phyloP scores from a whole-genome alignment of 352 stramenopile species.

The Globisporangium iwayamae region DNA sequence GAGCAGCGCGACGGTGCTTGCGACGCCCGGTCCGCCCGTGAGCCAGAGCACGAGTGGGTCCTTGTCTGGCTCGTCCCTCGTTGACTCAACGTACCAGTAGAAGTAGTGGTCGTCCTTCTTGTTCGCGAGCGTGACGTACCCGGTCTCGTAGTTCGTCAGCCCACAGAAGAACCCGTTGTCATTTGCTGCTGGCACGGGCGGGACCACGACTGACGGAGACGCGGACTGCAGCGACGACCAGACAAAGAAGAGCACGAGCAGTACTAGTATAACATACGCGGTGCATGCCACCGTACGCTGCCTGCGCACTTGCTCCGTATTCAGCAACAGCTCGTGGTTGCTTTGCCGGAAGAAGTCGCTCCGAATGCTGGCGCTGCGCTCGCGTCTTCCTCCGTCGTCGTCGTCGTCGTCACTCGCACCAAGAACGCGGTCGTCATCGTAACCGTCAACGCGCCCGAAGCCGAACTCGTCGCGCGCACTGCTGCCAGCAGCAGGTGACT shows the following conservation, averaged over 20 bases:
- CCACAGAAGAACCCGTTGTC: conserved; percentile 28
- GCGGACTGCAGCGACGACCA: conserved; percentile 1
- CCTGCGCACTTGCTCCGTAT: background rate
- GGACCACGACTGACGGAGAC: no score
- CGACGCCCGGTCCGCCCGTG: conserved; percentile 40
- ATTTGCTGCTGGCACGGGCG: no score
- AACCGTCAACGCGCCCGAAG: background rate
- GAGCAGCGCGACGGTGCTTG: conserved; percentile 35
- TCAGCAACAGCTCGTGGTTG: background rate
- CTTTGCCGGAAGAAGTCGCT: background rate
- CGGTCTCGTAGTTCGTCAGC: conserved; percentile 37
- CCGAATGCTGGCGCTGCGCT: background rate
- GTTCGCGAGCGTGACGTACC: conserved; percentile 49
- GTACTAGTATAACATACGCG: background rate
- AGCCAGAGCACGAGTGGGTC: conserved; percentile 67
- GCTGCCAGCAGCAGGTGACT: background rate
- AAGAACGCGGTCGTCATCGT: background rate
- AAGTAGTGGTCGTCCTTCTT: conserved; percentile 62
- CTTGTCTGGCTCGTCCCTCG: conserved; percentile 21
- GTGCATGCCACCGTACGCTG: background rate
- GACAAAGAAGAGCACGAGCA: background rate
- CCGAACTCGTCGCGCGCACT: background rate
- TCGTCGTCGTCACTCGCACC: background rate
- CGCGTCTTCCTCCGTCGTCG: background rate
- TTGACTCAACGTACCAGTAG: conserved; percentile 65